Percentiles rank a stretch among this genome's conserved stretches.
phyloP scores from a whole-genome alignment of 2,329 filamentous ascomycete genomes.

The Lachnellula hyalina region DNA sequence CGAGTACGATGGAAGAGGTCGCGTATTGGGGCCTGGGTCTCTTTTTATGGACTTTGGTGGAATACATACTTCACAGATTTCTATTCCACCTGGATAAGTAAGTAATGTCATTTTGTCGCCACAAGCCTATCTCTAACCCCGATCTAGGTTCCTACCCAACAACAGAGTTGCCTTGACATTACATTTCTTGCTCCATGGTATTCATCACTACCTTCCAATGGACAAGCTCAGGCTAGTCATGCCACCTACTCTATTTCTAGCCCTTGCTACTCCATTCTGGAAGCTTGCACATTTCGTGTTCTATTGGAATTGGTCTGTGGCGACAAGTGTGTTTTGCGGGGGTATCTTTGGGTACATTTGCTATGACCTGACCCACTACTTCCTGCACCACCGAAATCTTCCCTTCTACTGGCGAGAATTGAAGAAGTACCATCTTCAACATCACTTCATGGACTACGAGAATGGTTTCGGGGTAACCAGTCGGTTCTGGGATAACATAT shows the following conservation, averaged over 20 bases:
- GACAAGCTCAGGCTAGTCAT: slow-evolving; percentile 95
- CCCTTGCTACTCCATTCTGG: slow-evolving; percentile 86
- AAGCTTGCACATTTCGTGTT: slow-evolving; percentile 80
- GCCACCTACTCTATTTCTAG: slow-evolving; percentile 83
- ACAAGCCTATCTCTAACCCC: slow-evolving; percentile 25
- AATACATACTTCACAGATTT: slow-evolving; percentile 84
- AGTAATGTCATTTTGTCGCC: slow-evolving; percentile 32
- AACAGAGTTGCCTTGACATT: slow-evolving; percentile 80
- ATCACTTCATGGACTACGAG: slow-evolving; percentile 97
- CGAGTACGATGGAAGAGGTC: slow-evolving; percentile 41
- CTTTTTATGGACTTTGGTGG: slow-evolving; percentile 80
- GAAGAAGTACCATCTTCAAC: slow-evolving; percentile 96
- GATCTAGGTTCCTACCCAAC: slow-evolving; percentile 73
- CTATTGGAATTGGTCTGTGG: slow-evolving; percentile 79
- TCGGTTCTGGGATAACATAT: slow-evolving; percentile 90
- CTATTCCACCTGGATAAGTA: slow-evolving; percentile 93
- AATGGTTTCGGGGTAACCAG: slow-evolving; percentile 96
- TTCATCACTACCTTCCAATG: slow-evolving; percentile 99
- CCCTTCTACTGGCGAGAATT: slow-evolving; percentile 84
- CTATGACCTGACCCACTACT: slow-evolving; percentile 98
- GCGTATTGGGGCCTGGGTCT: slow-evolving; percentile 67
- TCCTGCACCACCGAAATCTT: slow-evolving; percentile 91
- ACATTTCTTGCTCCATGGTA: slow-evolving; percentile 92
- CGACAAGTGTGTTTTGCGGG: slow-evolving; percentile 73
- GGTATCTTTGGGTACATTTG: slow-evolving; percentile 93